These are phyloP conservation scores for Suhomyces pyralidae DNA, from an alignment of 805 yeast genomes.

Conservation along the genomic window DNA sequence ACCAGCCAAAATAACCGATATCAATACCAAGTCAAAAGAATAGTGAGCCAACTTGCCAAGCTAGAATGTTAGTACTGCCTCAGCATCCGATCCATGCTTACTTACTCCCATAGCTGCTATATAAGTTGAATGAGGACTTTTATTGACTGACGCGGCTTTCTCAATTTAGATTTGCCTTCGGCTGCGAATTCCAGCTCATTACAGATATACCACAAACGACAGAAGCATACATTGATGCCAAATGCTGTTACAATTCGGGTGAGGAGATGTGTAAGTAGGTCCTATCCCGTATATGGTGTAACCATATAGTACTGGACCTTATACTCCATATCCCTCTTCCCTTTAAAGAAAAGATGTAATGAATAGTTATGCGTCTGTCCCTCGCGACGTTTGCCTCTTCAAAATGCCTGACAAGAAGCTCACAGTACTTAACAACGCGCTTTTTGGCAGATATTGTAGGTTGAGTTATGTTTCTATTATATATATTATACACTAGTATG, in stretches of 20 bases:
- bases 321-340: neutral
- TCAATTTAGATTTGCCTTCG: neutral
- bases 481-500: neutral
- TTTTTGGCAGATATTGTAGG: neutral
- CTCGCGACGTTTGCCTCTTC: no score
- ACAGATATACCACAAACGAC: neutral
- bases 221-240: no score
- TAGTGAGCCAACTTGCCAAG: conserved; percentile 67
- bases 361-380: no score
- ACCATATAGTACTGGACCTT: no score
- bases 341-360: neutral
- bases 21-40: conserved; percentile 71
- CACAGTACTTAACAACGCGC: no score
- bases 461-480: neutral
- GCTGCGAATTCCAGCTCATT: neutral
- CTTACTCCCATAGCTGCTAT: conserved; percentile 7
- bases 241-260: no score
- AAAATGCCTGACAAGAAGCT: no score
- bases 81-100: neutral
- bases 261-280: no score
- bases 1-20: conserved; percentile 83
- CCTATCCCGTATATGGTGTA: no score
- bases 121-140: neutral
- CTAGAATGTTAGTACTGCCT: conserved; percentile 23
- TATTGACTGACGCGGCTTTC: neutral